These are phyloP conservation scores for Kurtzmaniella natalensis DNA, from an alignment of 1,139 yeast genomes.

Conservation along the genomic window DNA sequence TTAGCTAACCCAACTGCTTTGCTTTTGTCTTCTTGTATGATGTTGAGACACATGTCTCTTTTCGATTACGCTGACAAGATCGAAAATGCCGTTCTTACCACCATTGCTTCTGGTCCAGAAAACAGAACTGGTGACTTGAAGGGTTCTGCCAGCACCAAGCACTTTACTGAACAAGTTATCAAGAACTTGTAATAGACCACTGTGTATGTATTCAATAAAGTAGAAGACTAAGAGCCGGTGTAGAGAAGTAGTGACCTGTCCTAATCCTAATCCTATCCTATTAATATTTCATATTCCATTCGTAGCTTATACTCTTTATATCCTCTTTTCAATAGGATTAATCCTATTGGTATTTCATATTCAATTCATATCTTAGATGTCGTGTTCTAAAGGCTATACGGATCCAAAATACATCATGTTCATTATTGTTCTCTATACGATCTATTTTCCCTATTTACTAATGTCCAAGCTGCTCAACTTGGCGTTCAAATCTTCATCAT, in stretches of 20 bases:
- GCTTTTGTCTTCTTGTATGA: slow-evolving; percentile 93
- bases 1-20: slow-evolving; percentile 98
- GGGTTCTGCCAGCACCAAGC: slow-evolving; percentile 85
- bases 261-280: too few species aligned
- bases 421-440: too few species aligned
- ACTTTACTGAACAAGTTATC: slow-evolving; percentile 73
- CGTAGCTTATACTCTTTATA: too few species aligned
- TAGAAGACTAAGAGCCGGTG: too few species aligned
- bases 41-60: slow-evolving; percentile 97
- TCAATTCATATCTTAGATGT: too few species aligned
- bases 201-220: slow-evolving; percentile 4
- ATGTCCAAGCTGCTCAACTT: slow-evolving; percentile 1
- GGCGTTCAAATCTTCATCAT: neutral
- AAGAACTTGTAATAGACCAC: slow-evolving; percentile 33
- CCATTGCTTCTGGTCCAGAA: slow-evolving; percentile 93
- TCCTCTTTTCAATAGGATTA: too few species aligned
- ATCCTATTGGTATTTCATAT: too few species aligned
- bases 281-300: too few species aligned
- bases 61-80: slow-evolving; percentile 74
- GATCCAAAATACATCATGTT: too few species aligned
- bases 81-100: slow-evolving; percentile 82
- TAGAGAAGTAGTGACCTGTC: too few species aligned
- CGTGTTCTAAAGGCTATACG: too few species aligned
- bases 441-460: neutral
- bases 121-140: slow-evolving; percentile 93